Evolutionary conservation across 352 stramenopile species (phyloP).

Genomic region (Phytophthora niederhauseri): DNA sequence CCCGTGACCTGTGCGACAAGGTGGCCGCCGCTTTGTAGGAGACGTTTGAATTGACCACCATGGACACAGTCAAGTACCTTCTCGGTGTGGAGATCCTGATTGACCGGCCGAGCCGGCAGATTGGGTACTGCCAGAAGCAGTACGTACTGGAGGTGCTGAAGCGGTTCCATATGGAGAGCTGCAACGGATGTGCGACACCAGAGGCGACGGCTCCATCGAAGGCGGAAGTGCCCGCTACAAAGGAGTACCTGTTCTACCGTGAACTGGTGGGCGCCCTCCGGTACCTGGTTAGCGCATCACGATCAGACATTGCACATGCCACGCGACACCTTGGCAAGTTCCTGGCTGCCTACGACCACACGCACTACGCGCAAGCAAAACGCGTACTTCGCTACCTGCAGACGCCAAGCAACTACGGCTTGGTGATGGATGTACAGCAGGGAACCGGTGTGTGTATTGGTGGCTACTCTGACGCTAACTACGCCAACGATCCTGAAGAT

Average conservation of each 20-base stretch:
- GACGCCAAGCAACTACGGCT: slow-evolving; percentile 16
- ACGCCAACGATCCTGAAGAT: slow-evolving; percentile 26
- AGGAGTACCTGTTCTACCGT: too few relatives aligned
- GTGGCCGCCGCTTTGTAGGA: slow-evolving; percentile 7
- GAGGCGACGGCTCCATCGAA: too few relatives aligned
- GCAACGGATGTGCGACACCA: too few relatives aligned
- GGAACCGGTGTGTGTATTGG: background rate
- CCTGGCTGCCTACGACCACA: too few relatives aligned
- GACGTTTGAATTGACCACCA: slow-evolving; percentile 16
- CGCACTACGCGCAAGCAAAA: too few relatives aligned
- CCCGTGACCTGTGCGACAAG: background rate
- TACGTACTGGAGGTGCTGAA: background rate
- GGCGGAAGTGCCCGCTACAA: too few relatives aligned
- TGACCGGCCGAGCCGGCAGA: background rate
- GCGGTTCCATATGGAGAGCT: too few relatives aligned
- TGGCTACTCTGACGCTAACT: slow-evolving; percentile 30
- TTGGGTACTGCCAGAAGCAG: slow-evolving; percentile 5
- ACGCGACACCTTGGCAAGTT: too few relatives aligned
- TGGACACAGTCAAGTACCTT: slow-evolving; percentile 16
- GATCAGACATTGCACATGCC: too few relatives aligned
- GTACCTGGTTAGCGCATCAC: too few relatives aligned
- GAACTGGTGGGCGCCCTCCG: too few relatives aligned
- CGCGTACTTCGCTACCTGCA: too few relatives aligned
- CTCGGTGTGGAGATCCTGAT: slow-evolving; percentile 16
- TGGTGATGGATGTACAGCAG: slow-evolving; percentile 17